Conservation (phyloP, 2,329 filamentous ascomycete genomes). For the Claviceps fusiformis region DNA sequence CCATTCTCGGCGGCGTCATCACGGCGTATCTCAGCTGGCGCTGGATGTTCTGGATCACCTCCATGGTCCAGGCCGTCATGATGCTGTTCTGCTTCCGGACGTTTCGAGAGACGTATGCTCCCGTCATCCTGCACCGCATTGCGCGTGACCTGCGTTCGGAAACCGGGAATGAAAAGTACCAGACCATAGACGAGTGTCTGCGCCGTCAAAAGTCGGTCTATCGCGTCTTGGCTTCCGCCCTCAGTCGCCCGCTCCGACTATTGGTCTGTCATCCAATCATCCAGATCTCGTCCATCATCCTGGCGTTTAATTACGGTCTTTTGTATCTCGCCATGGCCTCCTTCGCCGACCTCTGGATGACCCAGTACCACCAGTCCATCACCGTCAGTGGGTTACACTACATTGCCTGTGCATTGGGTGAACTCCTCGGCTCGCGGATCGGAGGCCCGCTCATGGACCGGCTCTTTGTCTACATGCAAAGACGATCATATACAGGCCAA, state of each 20-base stretch:
- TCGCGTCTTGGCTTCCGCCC: slow-evolving; percentile 16
- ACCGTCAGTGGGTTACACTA: slow-evolving; percentile 52
- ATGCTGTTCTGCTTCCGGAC: slow-evolving; percentile 17
- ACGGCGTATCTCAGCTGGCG: slow-evolving; percentile 24
- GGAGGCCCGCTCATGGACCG: slow-evolving; percentile 29
- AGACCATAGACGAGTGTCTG: slow-evolving; percentile 22
- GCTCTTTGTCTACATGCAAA: slow-evolving; percentile 13
- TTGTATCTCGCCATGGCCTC: slow-evolving; percentile 52
- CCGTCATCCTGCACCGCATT: slow-evolving; percentile 17
- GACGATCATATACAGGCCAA: neutral
- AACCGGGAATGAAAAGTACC: slow-evolving; percentile 17
- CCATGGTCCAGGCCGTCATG: slow-evolving; percentile 26
- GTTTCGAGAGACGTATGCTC: slow-evolving; percentile 26
- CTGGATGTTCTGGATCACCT: slow-evolving; percentile 32
- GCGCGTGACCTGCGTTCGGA: neutral
- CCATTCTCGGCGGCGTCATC: slow-evolving; percentile 27
- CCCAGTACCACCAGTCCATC: slow-evolving; percentile 38
- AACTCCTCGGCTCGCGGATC: slow-evolving; percentile 40
- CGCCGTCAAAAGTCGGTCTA: slow-evolving; percentile 16
- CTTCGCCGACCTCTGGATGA: slow-evolving; percentile 44
- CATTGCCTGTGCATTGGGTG: slow-evolving; percentile 48
- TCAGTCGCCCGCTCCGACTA: slow-evolving; percentile 42
- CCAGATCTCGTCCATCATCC: slow-evolving; percentile 39
- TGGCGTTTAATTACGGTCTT: slow-evolving; percentile 46
- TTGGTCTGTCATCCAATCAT: slow-evolving; percentile 47